phyloP scores from a whole-genome alignment of 345 rosid species.

The Gossypium thurberi region DNA sequence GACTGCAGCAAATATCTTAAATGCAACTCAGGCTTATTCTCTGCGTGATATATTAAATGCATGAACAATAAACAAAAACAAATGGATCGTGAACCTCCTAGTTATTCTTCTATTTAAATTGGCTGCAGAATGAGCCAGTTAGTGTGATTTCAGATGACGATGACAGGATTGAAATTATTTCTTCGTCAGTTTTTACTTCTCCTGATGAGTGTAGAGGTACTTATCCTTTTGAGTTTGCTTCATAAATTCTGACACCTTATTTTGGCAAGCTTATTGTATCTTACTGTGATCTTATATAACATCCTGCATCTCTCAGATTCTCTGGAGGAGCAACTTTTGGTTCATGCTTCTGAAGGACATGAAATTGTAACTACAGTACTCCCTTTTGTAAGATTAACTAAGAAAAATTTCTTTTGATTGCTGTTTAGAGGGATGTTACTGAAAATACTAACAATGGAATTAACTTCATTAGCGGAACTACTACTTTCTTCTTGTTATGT shows the following conservation, averaged over 20 bases:
- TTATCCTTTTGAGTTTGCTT: background rate
- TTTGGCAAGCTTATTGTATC: background rate
- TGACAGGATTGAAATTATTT: slow-evolving; percentile 14
- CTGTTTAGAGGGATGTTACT: background rate
- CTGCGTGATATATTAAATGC: background rate
- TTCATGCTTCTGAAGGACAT: slow-evolving; percentile 19
- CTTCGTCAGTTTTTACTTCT: slow-evolving; percentile 16
- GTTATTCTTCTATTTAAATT: slow-evolving; percentile 16
- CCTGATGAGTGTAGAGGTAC: slow-evolving; percentile 18
- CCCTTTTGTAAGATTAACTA: slow-evolving; percentile 6
- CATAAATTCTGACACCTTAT: slow-evolving; percentile 2
- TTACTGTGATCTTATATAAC: slow-evolving; percentile 5
- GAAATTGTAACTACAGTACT: slow-evolving; percentile 32
- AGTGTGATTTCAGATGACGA: slow-evolving; percentile 23
- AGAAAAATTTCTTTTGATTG: background rate
- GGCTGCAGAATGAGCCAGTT: slow-evolving; percentile 28
- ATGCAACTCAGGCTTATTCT: background rate
- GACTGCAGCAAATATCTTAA: slow-evolving; percentile 1
- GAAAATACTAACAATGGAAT: background rate
- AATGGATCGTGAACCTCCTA: background rate
- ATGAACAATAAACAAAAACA: background rate
- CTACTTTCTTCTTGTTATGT: background rate
- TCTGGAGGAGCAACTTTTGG: background rate
- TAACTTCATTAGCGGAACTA: background rate
- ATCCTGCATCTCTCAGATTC: slow-evolving; percentile 3